Base-by-base conservation (phyloP, 148 eudicot genomes). In the Suaeda aralocaspica region DNA sequence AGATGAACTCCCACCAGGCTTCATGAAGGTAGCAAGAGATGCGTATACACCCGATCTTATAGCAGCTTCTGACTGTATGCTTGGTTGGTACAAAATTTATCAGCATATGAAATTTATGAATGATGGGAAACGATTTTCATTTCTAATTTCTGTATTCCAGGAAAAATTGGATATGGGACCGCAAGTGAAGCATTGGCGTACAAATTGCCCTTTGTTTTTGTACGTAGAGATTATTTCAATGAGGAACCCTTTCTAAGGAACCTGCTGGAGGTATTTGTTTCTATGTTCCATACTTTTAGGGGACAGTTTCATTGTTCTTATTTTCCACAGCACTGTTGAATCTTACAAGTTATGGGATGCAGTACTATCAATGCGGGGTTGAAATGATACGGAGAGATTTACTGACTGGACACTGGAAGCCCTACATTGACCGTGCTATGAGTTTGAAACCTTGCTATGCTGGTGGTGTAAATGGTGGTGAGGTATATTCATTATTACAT, bases 41-140 rank as follows among this genome's bases (percentile, higher is more conserved):
- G 82, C 79, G 8, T 94, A 94, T 72, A 94, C 99, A 59, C 99
- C 99, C 74, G 99, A 94, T 82, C 65, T 91, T 55, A 94, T 94
- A 66, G 99, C 99, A 61, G 97, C 99, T 81, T 91, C 99, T 51
- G 99, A 94, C 68, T 91, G 97, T 80, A 91, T 94, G 99, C 97
- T 94, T 76, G 99, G 99, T 94, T 26, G 80, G 97, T 85, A 71
- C 70, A 7, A 53, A 52, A 39, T 52, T 74, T 72, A 10, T 39
- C 56, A 67, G 34, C n/a, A 50, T 58, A 55, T 49, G 56, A 46
- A 45, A 66, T 44, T 33, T 26, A n/a, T 33, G 21, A 26, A 56
- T 51, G 14, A 29, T 68, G 30, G 64, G 52, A 66, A 24, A 55
- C 24, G 56, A 52, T 13, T 25, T 66, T 67, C 34, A 69, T 42